A percentile compares a stretch with the other conserved stretches of the same genome.
These are phyloP conservation scores for Boletus tomentosulus DNA, from an alignment of 768 basidiomycete genomes.

Conservation along the genomic window DNA sequence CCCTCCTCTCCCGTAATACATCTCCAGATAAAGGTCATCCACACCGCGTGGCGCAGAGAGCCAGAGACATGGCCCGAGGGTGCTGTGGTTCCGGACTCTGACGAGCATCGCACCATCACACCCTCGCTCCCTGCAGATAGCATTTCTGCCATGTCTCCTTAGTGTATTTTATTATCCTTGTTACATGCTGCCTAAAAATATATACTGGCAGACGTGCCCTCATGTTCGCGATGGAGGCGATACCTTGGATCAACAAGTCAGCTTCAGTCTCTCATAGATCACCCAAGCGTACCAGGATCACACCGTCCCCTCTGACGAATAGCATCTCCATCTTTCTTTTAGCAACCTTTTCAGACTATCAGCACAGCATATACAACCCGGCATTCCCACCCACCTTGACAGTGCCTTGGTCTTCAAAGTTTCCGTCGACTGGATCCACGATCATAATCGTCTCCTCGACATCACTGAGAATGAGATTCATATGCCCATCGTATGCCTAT, in stretches of 20 bases:
- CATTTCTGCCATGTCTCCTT: background rate
- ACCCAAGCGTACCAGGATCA: slow-evolving; percentile 71
- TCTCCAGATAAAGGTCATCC: slow-evolving; percentile 64
- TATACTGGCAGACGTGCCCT: slow-evolving; percentile 24
- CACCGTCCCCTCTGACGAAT: slow-evolving; percentile 95
- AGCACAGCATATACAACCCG: background rate
- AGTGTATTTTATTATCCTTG: background rate
- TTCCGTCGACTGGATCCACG: slow-evolving; percentile 79
- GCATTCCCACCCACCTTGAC: slow-evolving; percentile 53
- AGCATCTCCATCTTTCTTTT: slow-evolving; percentile 97
- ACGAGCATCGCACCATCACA: slow-evolving; percentile 37
- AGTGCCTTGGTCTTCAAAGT: slow-evolving; percentile 49
- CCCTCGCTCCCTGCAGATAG: background rate
- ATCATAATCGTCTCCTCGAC: slow-evolving; percentile 97
- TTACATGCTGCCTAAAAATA: slow-evolving; percentile 29
- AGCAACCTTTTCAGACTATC: slow-evolving; percentile 55
- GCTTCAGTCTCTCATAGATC: background rate
- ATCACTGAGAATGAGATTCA: slow-evolving; percentile 97
- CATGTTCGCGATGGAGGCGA: slow-evolving; percentile 75
- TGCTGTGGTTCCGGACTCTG: slow-evolving; percentile 56
- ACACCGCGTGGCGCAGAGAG: slow-evolving; percentile 73
- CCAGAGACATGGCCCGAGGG: slow-evolving; percentile 68
- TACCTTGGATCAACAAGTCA: slow-evolving; percentile 45
- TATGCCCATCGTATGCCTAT: slow-evolving; percentile 99
- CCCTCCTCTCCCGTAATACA: slow-evolving; percentile 1